Conservation (phyloP, 768 basidiomycete genomes). For the Leccinum disarticulatum region DNA sequence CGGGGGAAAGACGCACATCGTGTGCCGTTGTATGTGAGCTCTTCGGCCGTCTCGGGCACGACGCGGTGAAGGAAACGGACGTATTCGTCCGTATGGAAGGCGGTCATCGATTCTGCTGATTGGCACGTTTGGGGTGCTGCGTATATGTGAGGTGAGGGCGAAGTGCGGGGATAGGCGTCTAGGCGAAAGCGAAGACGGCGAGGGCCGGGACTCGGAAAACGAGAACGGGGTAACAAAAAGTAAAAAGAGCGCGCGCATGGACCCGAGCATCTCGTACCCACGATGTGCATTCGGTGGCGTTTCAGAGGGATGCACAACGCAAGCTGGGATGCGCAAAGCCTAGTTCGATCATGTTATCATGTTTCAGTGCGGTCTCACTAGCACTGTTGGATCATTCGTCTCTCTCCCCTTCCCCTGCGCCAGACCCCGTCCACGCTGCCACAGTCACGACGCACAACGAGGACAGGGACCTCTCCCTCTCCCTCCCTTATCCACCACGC, state of each 20-base stretch:
- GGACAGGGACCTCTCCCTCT: too few species aligned
- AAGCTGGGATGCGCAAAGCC: too few species aligned
- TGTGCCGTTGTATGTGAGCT: conserved; percentile 79
- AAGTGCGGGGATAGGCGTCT: background rate
- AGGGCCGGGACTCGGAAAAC: background rate
- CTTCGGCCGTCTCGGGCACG: conserved; percentile 87
- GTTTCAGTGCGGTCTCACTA: too few species aligned
- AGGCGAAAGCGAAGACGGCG: too few species aligned
- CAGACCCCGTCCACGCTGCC: too few species aligned
- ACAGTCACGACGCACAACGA: too few species aligned
- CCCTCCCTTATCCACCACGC: too few species aligned
- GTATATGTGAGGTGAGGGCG: background rate
- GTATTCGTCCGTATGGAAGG: conserved; percentile 98
- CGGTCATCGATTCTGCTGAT: conserved; percentile 75
- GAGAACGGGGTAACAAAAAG: background rate
- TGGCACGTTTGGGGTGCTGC: conserved; percentile 72
- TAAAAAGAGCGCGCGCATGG: conserved; percentile 9
- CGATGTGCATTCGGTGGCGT: conserved; percentile 92
- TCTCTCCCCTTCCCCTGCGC: too few species aligned
- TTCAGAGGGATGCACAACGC: too few species aligned
- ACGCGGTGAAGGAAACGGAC: conserved; percentile 87
- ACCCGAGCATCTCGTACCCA: conserved; percentile 94
- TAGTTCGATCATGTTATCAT: too few species aligned
- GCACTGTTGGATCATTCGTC: too few species aligned
- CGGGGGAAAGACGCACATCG: conserved; percentile 57